phyloP scores from a whole-genome alignment of 176 grass and related monocot genomes.

The Lolium rigidum region DNA sequence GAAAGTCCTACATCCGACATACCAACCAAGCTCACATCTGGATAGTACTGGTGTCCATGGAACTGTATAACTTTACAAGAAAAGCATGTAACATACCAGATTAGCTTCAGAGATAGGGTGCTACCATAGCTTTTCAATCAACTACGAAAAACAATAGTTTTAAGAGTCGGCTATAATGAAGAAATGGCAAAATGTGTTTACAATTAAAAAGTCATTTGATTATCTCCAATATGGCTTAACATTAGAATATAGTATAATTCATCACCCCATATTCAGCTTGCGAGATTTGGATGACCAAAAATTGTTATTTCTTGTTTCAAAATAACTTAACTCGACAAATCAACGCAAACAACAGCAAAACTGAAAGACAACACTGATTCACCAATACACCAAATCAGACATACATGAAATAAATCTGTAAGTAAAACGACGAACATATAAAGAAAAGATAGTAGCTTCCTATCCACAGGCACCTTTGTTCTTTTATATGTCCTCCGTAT shows the following conservation, averaged over 20 bases:
- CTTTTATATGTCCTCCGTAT: slow-evolving; percentile 29
- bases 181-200: slow-evolving; percentile 6
- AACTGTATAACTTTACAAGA: slow-evolving; percentile 30
- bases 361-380: slow-evolving; percentile 8
- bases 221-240: slow-evolving; percentile 11
- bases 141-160: slow-evolving; percentile 24
- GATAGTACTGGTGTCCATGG: background rate
- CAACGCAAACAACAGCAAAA: slow-evolving; percentile 13
- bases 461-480: background rate
- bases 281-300: slow-evolving; percentile 4
- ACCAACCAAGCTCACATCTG: slow-evolving; percentile 15
- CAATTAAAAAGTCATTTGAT: background rate
- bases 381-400: background rate
- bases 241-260: slow-evolving; percentile 1
- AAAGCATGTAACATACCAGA: background rate
- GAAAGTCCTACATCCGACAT: slow-evolving; percentile 14
- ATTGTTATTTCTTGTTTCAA: slow-evolving; percentile 13
- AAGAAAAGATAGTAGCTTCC: slow-evolving; percentile 17
- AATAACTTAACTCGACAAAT: slow-evolving; percentile 22
- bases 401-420: background rate
- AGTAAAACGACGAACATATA: slow-evolving; percentile 16
- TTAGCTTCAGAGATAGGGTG: background rate
- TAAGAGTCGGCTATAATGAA: background rate
- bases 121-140: slow-evolving; percentile 19
- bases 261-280: background rate